phyloP scores from a whole-genome alignment of 176 grass and related monocot species.

The Poa annua region DNA sequence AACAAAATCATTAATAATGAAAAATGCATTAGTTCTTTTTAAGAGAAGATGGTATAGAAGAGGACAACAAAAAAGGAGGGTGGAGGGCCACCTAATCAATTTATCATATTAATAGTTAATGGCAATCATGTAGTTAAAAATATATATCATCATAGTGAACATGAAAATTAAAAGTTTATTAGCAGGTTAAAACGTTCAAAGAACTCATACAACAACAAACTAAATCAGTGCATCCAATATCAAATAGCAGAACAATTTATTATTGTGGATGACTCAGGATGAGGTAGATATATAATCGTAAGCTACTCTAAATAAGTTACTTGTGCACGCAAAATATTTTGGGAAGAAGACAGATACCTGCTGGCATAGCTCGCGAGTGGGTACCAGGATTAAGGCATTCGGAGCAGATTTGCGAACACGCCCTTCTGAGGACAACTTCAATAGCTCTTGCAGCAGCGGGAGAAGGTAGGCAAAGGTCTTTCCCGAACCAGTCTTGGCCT shows the following conservation, averaged over 20 bases:
- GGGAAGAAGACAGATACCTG: conserved; percentile 52
- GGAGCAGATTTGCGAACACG: conserved; percentile 60
- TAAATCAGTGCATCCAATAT: not conserved
- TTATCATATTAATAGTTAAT: not conserved
- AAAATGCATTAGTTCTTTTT: not conserved
- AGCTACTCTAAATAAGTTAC: conserved; percentile 22
- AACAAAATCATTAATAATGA: conserved; percentile 22
- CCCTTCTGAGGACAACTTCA: conserved; percentile 74
- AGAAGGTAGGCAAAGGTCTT: conserved; percentile 94
- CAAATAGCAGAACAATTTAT: conserved; percentile 23
- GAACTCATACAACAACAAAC: not conserved
- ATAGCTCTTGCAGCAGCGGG: conserved; percentile 77
- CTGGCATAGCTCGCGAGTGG: conserved; percentile 85
- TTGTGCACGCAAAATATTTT: not conserved
- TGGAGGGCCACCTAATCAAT: not conserved
- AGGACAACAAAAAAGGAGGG: not conserved
- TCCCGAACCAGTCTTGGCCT: conserved; percentile 89
- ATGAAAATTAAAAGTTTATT: conserved; percentile 15
- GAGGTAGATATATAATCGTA: conserved; percentile 1
- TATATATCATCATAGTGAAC: not conserved
- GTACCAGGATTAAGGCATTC: conserved; percentile 81
- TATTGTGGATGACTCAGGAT: not conserved
- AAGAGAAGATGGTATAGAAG: not conserved
- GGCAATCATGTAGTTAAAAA: not conserved
- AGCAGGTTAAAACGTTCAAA: not conserved